Evolutionary conservation across 116 monocot genomes (phyloP).

Genomic region (Papilionanthe hybrid): DNA sequence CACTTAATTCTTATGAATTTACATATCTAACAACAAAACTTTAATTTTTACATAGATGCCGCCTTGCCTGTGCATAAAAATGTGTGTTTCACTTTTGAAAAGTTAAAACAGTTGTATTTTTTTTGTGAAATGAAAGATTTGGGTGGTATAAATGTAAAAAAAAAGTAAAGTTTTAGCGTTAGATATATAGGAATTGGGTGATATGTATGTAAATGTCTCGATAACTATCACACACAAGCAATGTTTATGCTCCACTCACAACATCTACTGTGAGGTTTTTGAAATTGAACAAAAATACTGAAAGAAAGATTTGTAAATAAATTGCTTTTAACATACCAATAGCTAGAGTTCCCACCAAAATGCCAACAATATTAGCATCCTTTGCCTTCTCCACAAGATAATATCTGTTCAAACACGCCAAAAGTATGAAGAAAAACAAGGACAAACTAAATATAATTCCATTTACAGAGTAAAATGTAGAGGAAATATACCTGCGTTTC

Average conservation of each 20-base stretch:
- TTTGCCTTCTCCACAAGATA: slow-evolving; percentile 99
- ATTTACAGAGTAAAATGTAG: neutral
- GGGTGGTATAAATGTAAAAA: too few relatives aligned
- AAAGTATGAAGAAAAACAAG: neutral
- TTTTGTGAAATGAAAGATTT: too few relatives aligned
- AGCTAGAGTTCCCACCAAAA: slow-evolving; percentile 91
- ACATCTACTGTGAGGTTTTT: neutral
- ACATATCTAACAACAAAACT: too few relatives aligned
- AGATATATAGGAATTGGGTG: too few relatives aligned
- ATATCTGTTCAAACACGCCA: slow-evolving; percentile 43
- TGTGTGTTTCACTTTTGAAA: too few relatives aligned
- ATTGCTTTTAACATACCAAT: slow-evolving; percentile 53
- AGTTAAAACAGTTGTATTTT: too few relatives aligned
- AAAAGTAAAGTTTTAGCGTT: too few relatives aligned
- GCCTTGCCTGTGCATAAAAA: too few relatives aligned
- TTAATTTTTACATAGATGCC: too few relatives aligned
- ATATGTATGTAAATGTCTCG: too few relatives aligned
- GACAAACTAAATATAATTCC: neutral
- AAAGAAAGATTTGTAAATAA: neutral
- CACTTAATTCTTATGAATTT: too few relatives aligned
- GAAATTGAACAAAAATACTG: neutral
- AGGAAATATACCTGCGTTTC: slow-evolving; percentile 54
- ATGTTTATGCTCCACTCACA: neutral
- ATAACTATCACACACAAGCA: neutral
- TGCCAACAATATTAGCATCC: slow-evolving; percentile 99